phyloP scores from a whole-genome alignment of 2,329 filamentous ascomycete species.

The Epichloe gansuensis region DNA sequence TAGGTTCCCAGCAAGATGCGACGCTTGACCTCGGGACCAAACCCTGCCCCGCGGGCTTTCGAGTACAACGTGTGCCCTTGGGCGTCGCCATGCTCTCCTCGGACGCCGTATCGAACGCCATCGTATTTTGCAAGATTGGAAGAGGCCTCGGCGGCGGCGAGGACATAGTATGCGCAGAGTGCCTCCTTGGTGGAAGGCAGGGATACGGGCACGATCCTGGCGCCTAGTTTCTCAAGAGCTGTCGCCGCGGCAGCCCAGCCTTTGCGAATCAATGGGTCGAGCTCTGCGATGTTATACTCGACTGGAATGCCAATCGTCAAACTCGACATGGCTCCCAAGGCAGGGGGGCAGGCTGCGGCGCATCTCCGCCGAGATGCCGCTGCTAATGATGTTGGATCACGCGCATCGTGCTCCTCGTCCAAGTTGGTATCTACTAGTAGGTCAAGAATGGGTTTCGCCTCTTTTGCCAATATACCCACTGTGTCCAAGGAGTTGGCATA shows the following conservation, averaged over 20 bases:
- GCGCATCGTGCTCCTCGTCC: slow-evolving; percentile 44
- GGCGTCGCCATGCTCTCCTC: slow-evolving; percentile 37
- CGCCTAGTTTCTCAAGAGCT: slow-evolving; percentile 49
- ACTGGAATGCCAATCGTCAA: slow-evolving; percentile 44
- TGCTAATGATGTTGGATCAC: slow-evolving; percentile 64
- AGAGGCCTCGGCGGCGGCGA: slow-evolving; percentile 87
- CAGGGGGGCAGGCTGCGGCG: slow-evolving; percentile 15
- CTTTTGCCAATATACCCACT: slow-evolving; percentile 59
- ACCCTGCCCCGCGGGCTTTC: slow-evolving; percentile 56
- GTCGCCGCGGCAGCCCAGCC: slow-evolving; percentile 56
- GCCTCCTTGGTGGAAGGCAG: slow-evolving; percentile 76
- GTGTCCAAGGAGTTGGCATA: slow-evolving; percentile 92
- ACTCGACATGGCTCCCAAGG: slow-evolving; percentile 15
- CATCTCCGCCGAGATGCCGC: slow-evolving; percentile 39
- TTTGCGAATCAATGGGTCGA: slow-evolving; percentile 53
- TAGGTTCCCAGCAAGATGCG: slow-evolving; percentile 85
- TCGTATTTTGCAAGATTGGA: slow-evolving; percentile 97
- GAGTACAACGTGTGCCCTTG: slow-evolving; percentile 59
- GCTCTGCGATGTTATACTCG: slow-evolving; percentile 82
- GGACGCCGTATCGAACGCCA: slow-evolving; percentile 77
- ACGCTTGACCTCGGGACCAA: slow-evolving; percentile 75
- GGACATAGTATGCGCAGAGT: slow-evolving; percentile 85
- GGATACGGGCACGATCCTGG: slow-evolving; percentile 60
- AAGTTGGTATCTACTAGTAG: slow-evolving; percentile 38
- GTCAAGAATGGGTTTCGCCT: slow-evolving; percentile 36